Base-by-base conservation (phyloP, 225 moss, liverwort and hornwort species). In the Pseudoscleropodium purum region DNA sequence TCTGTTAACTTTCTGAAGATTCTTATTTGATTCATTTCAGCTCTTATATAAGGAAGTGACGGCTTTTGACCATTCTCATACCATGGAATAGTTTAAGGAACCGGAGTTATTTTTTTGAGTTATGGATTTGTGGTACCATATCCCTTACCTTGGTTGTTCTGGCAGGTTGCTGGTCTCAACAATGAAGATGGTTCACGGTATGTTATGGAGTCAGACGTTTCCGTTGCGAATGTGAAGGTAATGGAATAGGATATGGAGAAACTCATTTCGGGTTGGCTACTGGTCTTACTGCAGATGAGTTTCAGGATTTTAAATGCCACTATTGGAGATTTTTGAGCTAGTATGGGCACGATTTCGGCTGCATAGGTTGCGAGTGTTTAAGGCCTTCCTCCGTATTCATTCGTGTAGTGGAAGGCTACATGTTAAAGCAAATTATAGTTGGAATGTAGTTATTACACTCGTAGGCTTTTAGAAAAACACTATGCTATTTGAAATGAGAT, bases 141-240 rank as follows among this genome's bases (percentile, higher is more conserved):
- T 87, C n/a, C 51, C 43, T 75, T 89, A 29, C 87, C 43, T 62
- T 80, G 41, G 57, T 86, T 79, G 75, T 85, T 51, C 70, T 81
- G 81, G 74, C 87, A 97, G 97, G 91, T 96, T 78, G 95, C 95
- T 74, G 98, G 94, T 72, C 94, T 98, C 69, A 94, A 97, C 92
- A 97, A 97, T 89, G 92, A 86, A 59, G 96, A 96, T 88, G 98
- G 98, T 47, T 85, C 95, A 10, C 94, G 89, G 76, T 98, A 95
- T 91, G 84, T 96, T 26, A 25, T 97, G 94, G 98, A 97, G 75
- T 77, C 91, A 16, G 96, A 97, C 77, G 65, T 97, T 36, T 96
- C 93, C 45, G 79, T 78, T 79, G 91, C 93, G 65, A 96, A 89
- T 86, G 63, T 98, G 36, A 91, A 96, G 97, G 97, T 97, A 91